Base-by-base conservation (phyloP, 1,139 yeast species). In the Geotrichum carabidarum region DNA sequence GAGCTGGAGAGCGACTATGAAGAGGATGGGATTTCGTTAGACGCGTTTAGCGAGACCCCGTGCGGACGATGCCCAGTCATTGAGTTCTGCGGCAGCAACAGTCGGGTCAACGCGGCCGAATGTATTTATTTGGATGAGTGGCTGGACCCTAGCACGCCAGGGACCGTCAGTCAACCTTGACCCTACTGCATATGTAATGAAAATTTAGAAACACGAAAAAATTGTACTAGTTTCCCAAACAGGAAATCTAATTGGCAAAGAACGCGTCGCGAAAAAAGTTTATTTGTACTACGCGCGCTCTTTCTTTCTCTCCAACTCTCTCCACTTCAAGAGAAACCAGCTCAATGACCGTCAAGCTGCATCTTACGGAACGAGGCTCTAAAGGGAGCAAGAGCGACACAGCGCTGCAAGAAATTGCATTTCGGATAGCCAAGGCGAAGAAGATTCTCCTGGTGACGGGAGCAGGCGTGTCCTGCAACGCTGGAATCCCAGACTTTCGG, bases 401-500 rank as follows among this genome's bases (percentile, higher is more conserved):
- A 8, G 34, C 15, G 1, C 50, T 50, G 7, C 54, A 50, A 31
- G 47, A 42, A 8, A 54, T 54, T 14, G 57, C 57, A 12, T 50
- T 43, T 44, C 37, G 37, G 12, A 15, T 54, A 1, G 36, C 27
- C 15, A 60, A 61, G 37, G 48, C 69, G 18, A 59, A 64, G 34
- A 63, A 64, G 45, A 57, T 64, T 1, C 63, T 69, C 12, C 63
- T 66, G 7, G 64, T 90, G 55, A 89, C 97, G 0, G 97, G 98
- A 8, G 98, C 98, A 1, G 98, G 98, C 1, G 88, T 91, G 57
- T 88, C 96, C 30, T 89, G 97, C 68, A 89, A 87, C 68, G 97
- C 98, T 0, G 98, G 98, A 0, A 91, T 91, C 54, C 98, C 98
- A 1, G 98, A 91, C 68, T 91, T 91, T 69, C 77, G 98, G 57